Percentiles rank a stretch among this genome's conserved stretches.
Conservation (phyloP, 352 stramenopile species). For the Globisporangium okanoganense region DNA sequence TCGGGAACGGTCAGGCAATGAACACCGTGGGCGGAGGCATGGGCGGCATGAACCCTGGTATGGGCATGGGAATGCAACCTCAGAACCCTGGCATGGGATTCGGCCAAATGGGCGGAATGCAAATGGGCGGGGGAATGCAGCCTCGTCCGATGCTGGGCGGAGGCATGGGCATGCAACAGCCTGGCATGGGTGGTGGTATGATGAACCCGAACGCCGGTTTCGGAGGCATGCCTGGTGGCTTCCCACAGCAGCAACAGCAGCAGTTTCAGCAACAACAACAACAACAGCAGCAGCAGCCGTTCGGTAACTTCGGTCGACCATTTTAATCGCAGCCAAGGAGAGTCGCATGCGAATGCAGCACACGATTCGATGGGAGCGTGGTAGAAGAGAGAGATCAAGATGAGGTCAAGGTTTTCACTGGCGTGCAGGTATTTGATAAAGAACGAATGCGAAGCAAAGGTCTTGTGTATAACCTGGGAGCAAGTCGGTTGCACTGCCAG, state of each 20-base stretch:
- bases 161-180: conserved; percentile 35
- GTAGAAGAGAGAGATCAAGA: not conserved
- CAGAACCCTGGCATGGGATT: conserved; percentile 29
- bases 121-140: conserved; percentile 29
- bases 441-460: not conserved
- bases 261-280: conserved; percentile 44
- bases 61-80: conserved; percentile 21
- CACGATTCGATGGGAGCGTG: not conserved
- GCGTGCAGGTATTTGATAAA: conserved; percentile 8
- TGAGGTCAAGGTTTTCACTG: not conserved
- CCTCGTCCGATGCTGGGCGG: conserved; percentile 31
- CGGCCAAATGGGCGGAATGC: conserved; percentile 26
- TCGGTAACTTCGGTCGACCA: conserved; percentile 38
- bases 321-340: conserved; percentile 25
- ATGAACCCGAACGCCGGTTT: conserved; percentile 52
- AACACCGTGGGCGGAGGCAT: conserved; percentile 44
- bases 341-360: not conserved
- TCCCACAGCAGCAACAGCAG: conserved; percentile 46
- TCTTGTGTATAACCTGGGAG: not conserved
- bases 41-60: conserved; percentile 40
- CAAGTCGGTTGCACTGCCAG: not conserved
- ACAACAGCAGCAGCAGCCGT: conserved; percentile 59
- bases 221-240: conserved; percentile 31
- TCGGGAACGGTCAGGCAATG: conserved; percentile 42
- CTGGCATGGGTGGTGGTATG: conserved; percentile 44